Percentiles rank a stretch among this genome's conserved stretches.
Evolutionary conservation across 257 asterid genomes (phyloP).

Genomic region (Euphrasia confusa): DNA sequence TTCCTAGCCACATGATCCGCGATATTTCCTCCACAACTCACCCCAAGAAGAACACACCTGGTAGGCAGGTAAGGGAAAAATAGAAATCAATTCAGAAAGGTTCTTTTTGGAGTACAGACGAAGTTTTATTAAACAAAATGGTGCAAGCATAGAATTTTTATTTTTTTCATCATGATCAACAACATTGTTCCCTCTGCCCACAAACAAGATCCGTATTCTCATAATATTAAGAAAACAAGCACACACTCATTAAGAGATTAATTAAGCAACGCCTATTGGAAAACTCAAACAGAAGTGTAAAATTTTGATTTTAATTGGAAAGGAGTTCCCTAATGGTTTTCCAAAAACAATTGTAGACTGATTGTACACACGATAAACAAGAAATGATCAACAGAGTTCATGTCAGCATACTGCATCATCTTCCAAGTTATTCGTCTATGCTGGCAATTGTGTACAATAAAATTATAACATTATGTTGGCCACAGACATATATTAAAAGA

Average conservation of each 20-base stretch:
- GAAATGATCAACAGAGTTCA: neutral
- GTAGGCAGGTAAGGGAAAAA: constrained; percentile 14
- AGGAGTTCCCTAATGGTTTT: neutral
- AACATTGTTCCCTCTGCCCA: neutral
- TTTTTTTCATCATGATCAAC: constrained; percentile 3
- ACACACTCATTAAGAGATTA: too few species aligned
- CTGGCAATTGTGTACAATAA: neutral
- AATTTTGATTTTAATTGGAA: neutral
- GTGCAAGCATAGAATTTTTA: too few species aligned
- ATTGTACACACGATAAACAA: neutral
- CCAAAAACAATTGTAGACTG: neutral
- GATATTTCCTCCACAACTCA: constrained; percentile 90
- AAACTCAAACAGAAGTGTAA: neutral
- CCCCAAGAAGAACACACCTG: constrained; percentile 98
- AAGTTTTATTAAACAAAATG: neutral
- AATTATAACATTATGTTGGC: neutral
- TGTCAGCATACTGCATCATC: neutral
- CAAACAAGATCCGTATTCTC: neutral
- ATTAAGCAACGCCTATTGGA: neutral
- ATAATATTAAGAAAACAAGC: neutral
- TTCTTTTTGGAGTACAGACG: constrained; percentile 4
- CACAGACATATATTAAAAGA: neutral
- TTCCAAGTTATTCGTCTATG: neutral
- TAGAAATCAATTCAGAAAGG: constrained; percentile 14
- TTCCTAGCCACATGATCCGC: constrained; percentile 71